Evolutionary conservation across 2,329 filamentous ascomycete species (phyloP).

Genomic region (Chrysosphaeria jannelii): DNA sequence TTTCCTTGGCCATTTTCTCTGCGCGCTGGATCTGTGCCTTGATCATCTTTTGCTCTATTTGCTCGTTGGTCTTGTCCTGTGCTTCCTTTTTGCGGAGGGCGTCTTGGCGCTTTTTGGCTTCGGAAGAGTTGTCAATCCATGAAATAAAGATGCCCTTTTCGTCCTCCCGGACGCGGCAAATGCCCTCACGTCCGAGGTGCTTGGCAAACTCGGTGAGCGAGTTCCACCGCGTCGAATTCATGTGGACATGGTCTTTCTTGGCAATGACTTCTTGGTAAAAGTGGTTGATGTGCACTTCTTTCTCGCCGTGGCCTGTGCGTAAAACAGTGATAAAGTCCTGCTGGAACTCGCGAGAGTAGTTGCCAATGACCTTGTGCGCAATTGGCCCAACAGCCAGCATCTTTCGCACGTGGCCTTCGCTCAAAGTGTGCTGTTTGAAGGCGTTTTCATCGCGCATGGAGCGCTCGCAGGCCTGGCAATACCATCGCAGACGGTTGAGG

Average conservation of each 20-base stretch:
- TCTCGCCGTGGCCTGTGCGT: slow-evolving; percentile 66
- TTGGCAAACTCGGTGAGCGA: slow-evolving; percentile 77
- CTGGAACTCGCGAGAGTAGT: slow-evolving; percentile 54
- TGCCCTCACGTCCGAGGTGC: slow-evolving; percentile 53
- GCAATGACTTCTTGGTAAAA: slow-evolving; percentile 90
- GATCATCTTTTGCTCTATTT: slow-evolving; percentile 58
- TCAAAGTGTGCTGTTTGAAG: slow-evolving; percentile 67
- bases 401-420: slow-evolving; percentile 65
- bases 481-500: slow-evolving; percentile 39
- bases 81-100: slow-evolving; percentile 58
- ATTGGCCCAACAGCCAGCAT: slow-evolving; percentile 74
- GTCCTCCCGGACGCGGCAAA: slow-evolving; percentile 73
- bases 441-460: slow-evolving; percentile 59
- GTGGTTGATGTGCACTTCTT: slow-evolving; percentile 61
- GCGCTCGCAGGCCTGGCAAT: slow-evolving; percentile 55
- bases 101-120: slow-evolving; percentile 52
- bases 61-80: slow-evolving; percentile 72
- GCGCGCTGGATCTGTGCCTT: slow-evolving; percentile 60
- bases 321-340: slow-evolving; percentile 52
- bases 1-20: slow-evolving; percentile 22
- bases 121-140: slow-evolving; percentile 79
- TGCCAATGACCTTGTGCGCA: slow-evolving; percentile 52
- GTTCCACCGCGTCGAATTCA: slow-evolving; percentile 80
- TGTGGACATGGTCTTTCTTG: slow-evolving; percentile 53
- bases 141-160: slow-evolving; percentile 59